Percentiles rank a stretch among this genome's conserved stretches.
Evolutionary conservation across 805 yeast genomes (phyloP).

Genomic region (Cephaloascus fragrans): DNA sequence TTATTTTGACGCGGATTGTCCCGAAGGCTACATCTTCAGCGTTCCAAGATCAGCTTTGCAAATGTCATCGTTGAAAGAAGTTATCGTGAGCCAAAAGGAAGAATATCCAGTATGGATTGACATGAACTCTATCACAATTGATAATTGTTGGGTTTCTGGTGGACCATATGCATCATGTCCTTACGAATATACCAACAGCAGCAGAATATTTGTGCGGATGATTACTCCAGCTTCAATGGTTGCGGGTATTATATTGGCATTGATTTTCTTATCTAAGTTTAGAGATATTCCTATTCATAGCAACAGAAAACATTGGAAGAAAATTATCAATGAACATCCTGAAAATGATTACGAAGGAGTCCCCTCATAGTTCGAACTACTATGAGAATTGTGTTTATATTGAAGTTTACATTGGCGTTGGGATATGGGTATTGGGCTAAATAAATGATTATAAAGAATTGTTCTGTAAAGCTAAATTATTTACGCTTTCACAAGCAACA

Average conservation of each 20-base stretch:
- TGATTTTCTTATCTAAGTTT: slow-evolving; percentile 46
- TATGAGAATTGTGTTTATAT: too few relatives aligned
- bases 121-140: slow-evolving; percentile 64
- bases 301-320: slow-evolving; percentile 59
- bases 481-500: too few relatives aligned
- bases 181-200: slow-evolving; percentile 46
- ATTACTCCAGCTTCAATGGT: slow-evolving; percentile 60
- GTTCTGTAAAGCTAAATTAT: too few relatives aligned
- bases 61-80: slow-evolving; percentile 16
- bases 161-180: slow-evolving; percentile 77
- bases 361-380: too few relatives aligned
- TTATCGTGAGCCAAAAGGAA: slow-evolving; percentile 10
- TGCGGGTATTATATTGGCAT: slow-evolving; percentile 37
- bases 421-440: too few relatives aligned
- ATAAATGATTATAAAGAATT: too few relatives aligned
- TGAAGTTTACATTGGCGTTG: too few relatives aligned
- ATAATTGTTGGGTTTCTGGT: slow-evolving; percentile 79
- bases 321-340: slow-evolving; percentile 41
- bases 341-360: slow-evolving; percentile 77
- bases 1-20: slow-evolving; percentile 29
- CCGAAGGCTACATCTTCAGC: slow-evolving; percentile 24
- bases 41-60: slow-evolving; percentile 44
- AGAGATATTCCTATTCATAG: slow-evolving; percentile 60
- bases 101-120: slow-evolving; percentile 62
- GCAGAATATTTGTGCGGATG: slow-evolving; percentile 49